Base-by-base conservation (phyloP, 2,329 filamentous ascomycete species). In the Magnaporthiopsis poae region DNA sequence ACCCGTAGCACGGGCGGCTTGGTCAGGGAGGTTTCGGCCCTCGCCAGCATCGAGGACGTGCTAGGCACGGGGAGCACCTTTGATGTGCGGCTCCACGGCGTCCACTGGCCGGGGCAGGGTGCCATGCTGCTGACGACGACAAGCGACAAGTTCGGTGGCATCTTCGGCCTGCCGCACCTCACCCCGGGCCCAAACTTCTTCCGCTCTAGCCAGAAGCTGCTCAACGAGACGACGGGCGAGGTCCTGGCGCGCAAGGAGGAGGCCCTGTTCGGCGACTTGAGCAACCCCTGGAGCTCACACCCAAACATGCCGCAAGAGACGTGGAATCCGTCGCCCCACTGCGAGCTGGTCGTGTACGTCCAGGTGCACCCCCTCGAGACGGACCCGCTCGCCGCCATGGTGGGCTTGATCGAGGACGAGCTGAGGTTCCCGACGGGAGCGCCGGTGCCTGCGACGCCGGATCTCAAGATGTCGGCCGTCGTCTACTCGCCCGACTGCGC, bases 121-220 rank as follows among this genome's bases (percentile, higher is more conserved):
- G 85, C 87, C 18, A 86, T 95, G 64, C 80, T 98, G 52, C 80
- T 98, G 74, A 91, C 90, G 1, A 97, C 94, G 0, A 94, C 92
- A 63, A 97, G 92, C 76, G 90, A 96, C 74, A 97, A 96, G 79
- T 95, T 95, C 73, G 87, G 89, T n/a, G 93, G 95, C 61, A 88
- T 98, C 66, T 96, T 96, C 75, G 90, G 88, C 2, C 80, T 98
- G 62, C 93, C 95, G 33, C 92, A 98, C 76, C 83, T 99, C 65
- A 82, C 90, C 0, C 84, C 91, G 0, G 76, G 80, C 27, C 74
- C 79, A 3, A 80, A 85, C 63, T 87, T 83, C 73, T 86, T 86
- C 74, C 75, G 78, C 73, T 82, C 84, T 68, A 82, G 86, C 78
- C 75, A 88, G 73, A 79, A 80, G 64, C 79, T 96, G 21, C 80